Percentiles rank a stretch among this genome's conserved stretches.
phyloP scores from a whole-genome alignment of 1,284 basidiomycete species.

The Fomitopsis pinicola region DNA sequence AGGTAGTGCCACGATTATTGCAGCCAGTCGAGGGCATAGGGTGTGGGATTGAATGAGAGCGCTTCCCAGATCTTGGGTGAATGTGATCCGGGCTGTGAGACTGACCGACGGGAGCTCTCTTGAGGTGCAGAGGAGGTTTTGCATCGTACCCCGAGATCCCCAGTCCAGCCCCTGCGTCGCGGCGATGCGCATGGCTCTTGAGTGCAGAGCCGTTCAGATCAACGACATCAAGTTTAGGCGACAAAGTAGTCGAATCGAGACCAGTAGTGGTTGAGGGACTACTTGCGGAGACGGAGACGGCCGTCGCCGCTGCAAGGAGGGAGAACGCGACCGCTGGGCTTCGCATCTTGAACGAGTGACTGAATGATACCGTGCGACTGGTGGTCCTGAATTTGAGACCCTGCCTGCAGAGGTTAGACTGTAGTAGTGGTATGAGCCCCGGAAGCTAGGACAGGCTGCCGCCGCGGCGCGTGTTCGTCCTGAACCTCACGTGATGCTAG shows the following conservation, averaged over 20 bases:
- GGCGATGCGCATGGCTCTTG: background rate
- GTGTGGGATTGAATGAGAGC: background rate
- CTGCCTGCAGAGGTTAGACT: too few relatives aligned
- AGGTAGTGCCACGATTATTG: background rate
- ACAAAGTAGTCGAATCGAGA: background rate
- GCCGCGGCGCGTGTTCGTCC: background rate
- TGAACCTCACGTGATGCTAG: too few relatives aligned
- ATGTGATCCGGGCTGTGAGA: background rate
- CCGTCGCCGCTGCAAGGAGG: conserved; percentile 17
- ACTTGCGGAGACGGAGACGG: conserved; percentile 10
- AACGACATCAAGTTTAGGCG: background rate
- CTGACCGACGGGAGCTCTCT: background rate
- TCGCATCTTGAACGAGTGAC: conserved; percentile 14
- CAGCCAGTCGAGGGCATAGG: background rate
- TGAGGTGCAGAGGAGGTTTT: background rate
- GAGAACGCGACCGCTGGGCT: conserved; percentile 21
- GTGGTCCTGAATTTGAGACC: too few relatives aligned
- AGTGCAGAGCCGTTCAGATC: background rate
- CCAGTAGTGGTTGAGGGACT: background rate
- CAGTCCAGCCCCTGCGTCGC: background rate
- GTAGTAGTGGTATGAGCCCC: too few relatives aligned
- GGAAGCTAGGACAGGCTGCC: too few relatives aligned
- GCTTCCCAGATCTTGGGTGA: background rate
- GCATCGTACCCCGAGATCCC: background rate
- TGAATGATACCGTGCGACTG: too few relatives aligned